Conservation (phyloP, 768 basidiomycete genomes). For the Podaxis carcinomalis region DNA sequence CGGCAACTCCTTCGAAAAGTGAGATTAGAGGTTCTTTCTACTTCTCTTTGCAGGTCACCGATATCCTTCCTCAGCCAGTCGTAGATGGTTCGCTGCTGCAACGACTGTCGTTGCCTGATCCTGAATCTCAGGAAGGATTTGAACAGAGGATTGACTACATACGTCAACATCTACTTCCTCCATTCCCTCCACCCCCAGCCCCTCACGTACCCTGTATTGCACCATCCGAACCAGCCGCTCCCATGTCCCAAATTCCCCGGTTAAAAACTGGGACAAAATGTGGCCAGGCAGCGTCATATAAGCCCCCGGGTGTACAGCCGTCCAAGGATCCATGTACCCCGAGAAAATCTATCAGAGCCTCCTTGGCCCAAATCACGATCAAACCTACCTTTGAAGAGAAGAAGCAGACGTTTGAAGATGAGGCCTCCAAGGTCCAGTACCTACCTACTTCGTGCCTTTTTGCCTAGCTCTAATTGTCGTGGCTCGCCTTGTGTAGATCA, state of each 20-base stretch:
- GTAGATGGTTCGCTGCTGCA: not conserved
- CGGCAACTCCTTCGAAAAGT: not conserved
- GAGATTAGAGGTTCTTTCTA: not conserved
- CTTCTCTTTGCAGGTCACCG: not conserved
- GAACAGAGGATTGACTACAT: not conserved
- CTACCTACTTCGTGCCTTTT: not conserved
- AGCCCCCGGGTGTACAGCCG: not conserved
- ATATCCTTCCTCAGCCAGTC: not conserved
- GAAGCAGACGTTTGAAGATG: not conserved
- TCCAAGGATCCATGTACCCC: not conserved
- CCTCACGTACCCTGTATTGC: not conserved
- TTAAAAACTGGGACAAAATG: not conserved
- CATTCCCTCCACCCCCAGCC: not conserved
- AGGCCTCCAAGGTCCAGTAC: not conserved
- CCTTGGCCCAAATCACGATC: not conserved
- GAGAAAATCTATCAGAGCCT: not conserved
- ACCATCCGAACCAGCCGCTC: not conserved
- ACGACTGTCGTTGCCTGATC: not conserved
- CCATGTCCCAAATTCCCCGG: not conserved
- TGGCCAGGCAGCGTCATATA: not conserved
- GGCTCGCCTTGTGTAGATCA: not conserved
- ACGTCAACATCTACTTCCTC: not conserved
- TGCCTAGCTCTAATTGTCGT: not conserved
- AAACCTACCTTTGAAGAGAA: not conserved
- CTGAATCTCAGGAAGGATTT: not conserved